Base-by-base conservation (phyloP, 2,329 filamentous ascomycete genomes). In the Neopestalotiopsis sp. region DNA sequence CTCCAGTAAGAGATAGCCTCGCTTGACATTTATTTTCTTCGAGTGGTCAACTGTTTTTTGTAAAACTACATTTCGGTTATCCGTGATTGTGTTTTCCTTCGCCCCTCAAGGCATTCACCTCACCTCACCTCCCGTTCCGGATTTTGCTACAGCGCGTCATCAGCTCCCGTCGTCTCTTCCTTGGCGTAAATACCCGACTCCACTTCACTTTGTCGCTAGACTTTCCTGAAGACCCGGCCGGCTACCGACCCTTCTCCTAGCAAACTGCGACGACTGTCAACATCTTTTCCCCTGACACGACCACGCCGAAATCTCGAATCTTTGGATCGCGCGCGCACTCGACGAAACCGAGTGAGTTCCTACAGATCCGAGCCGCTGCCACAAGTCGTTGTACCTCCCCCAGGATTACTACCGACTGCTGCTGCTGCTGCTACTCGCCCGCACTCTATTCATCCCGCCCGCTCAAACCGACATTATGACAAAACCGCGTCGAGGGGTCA, bases 401-500 rank as follows among this genome's bases (percentile, higher is more conserved):
- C 7, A 20, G n/a, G 45, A 13, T n/a, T 49, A n/a, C 42, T n/a
- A n/a, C 42, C 24, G 17, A n/a, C 49, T 57, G 32, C 17, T 28
- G 6, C 30, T 42, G 14, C 58, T 45, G 20, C 38, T 28, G 42
- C 61, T n/a, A 59, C 34, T 28, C 24, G 17, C 42, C 34, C 45
- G 24, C 24, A 28, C 24, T 28, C 24, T 28, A 28, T 28, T 4
- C 24, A 28, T 28, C 24, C 24, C 24, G 24, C 24, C 24, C 24
- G 38, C 17, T 57, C 14, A 61, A 45, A 59, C 68, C 65, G 61
- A 66, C 71, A 68, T 67, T 71, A 79, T 79, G 78, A 74, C 77
- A 64, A 79, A 78, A 72, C 76, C 81, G 68, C 82, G 82, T 71
- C 84, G 86, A 78, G 87, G 86, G 76, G 87, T 88, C 70, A 84